These are phyloP conservation scores for Begonia loranthoides DNA, from an alignment of 306 rosid genomes.

Conservation along the genomic window DNA sequence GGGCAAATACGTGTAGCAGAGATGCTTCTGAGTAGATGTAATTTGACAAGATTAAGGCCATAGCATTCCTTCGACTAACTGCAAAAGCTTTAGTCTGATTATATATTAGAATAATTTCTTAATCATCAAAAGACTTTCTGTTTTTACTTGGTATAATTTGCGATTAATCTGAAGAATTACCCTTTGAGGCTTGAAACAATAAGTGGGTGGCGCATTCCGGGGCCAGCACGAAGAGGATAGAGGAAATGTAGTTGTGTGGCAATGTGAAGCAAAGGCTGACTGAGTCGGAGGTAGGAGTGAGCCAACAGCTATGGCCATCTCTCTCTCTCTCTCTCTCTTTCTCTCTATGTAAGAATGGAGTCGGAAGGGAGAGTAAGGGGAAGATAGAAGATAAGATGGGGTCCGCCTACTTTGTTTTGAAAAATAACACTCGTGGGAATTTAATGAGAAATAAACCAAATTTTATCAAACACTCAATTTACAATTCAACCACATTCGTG, in stretches of 20 bases:
- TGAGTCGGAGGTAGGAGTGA: constrained; percentile 9
- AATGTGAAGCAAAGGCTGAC: constrained; percentile 1
- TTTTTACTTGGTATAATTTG: background rate
- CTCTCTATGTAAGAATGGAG: background rate
- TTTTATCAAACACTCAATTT: no score
- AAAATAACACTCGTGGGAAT: no score
- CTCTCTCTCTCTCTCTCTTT: background rate
- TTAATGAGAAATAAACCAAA: no score
- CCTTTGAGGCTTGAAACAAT: constrained; percentile 9
- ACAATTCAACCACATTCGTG: no score
- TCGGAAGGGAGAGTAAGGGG: background rate
- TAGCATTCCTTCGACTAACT: constrained; percentile 79
- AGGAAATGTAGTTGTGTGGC: constrained; percentile 1
- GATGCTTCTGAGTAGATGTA: constrained; percentile 29
- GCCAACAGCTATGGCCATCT: constrained; percentile 9
- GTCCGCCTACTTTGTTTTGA: background rate
- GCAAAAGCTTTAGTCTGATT: constrained; percentile 84
- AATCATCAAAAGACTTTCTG: background rate
- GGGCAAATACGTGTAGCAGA: constrained; percentile 28
- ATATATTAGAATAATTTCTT: constrained; percentile 34
- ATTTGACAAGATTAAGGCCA: constrained; percentile 60
- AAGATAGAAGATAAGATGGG: background rate
- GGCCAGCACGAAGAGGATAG: background rate
- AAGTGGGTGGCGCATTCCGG: constrained; percentile 1
- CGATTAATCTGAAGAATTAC: constrained; percentile 11